These are phyloP conservation scores for Xylariales sp. DNA, from an alignment of 2,329 filamentous ascomycete genomes.

Conservation along the genomic window DNA sequence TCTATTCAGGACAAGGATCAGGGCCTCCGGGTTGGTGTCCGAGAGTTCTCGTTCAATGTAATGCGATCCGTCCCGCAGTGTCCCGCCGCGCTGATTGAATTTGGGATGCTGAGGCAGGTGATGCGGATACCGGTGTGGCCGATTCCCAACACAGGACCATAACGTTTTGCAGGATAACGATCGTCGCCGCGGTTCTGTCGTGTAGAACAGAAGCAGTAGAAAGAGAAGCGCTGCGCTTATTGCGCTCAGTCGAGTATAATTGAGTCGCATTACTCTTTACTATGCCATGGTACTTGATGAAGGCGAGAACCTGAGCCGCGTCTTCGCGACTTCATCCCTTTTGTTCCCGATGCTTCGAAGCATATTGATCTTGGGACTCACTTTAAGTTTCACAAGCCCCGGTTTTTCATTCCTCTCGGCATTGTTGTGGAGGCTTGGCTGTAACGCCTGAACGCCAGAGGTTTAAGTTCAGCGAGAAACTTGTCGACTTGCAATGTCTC, in stretches of 20 bases:
- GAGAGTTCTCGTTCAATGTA: slow-evolving; percentile 19
- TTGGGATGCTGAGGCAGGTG: slow-evolving; percentile 15
- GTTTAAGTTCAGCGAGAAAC: no score
- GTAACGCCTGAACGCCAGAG: no score
- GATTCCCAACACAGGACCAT: slow-evolving; percentile 18
- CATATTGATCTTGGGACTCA: no score
- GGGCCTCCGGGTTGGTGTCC: slow-evolving; percentile 16
- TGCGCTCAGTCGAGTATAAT: slow-evolving; percentile 13
- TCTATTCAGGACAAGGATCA: slow-evolving; percentile 23
- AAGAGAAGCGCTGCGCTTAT: slow-evolving; percentile 15
- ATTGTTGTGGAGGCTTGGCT: no score
- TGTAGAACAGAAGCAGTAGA: slow-evolving; percentile 18
- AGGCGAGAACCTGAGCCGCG: no score
- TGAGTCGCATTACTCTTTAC: slow-evolving; percentile 20
- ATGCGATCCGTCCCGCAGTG: slow-evolving; percentile 19
- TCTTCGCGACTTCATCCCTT: no score
- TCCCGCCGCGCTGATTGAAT: slow-evolving; percentile 14
- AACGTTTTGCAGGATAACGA: slow-evolving; percentile 25
- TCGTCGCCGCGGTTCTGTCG: slow-evolving; percentile 19
- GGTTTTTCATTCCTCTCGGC: no score
- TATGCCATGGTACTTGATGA: no score
- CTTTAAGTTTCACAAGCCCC: no score
- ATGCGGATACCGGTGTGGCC: slow-evolving; percentile 18
- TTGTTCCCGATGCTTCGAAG: no score
- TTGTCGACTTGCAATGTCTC: no score